Percentiles rank a stretch among this genome's conserved stretches.
These are phyloP conservation scores for Aspergillus proliferans DNA, from an alignment of 2,329 filamentous ascomycete species.

Conservation along the genomic window DNA sequence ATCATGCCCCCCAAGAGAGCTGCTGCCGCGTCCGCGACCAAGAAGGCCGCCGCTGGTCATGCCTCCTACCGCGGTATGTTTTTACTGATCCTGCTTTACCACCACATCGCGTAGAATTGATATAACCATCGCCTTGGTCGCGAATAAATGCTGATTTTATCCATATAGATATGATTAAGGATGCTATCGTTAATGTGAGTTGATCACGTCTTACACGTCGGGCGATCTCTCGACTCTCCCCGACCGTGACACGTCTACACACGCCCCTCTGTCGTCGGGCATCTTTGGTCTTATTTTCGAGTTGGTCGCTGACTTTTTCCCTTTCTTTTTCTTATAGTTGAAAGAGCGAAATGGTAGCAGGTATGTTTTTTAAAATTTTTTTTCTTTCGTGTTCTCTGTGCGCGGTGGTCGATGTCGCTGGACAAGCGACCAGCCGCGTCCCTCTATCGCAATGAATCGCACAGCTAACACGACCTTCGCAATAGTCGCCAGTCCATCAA, in stretches of 20 bases:
- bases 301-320: constrained; percentile 44
- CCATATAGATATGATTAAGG: constrained; percentile 63
- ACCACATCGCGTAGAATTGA: constrained; percentile 41
- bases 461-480: constrained; percentile 25
- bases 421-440: not conserved
- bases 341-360: constrained; percentile 66
- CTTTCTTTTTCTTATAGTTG: constrained; percentile 47
- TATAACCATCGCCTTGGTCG: constrained; percentile 41
- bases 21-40: constrained; percentile 44
- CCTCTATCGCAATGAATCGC: constrained; percentile 11
- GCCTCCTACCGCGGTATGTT: constrained; percentile 61
- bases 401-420: not conserved
- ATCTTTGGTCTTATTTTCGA: constrained; percentile 16
- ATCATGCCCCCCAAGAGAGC: constrained; percentile 63
- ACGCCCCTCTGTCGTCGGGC: constrained; percentile 15
- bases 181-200: constrained; percentile 66
- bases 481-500: constrained; percentile 64
- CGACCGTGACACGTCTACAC: constrained; percentile 32
- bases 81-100: constrained; percentile 38
- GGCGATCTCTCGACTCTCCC: constrained; percentile 27
- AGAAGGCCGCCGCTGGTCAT: constrained; percentile 56
- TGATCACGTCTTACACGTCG: constrained; percentile 43
- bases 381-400: constrained; percentile 14
- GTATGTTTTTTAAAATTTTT: constrained; percentile 42
- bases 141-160: constrained; percentile 48